Percentiles rank a stretch among this genome's conserved stretches.
phyloP scores from a whole-genome alignment of 768 basidiomycete genomes.

The Serendipita indica region DNA sequence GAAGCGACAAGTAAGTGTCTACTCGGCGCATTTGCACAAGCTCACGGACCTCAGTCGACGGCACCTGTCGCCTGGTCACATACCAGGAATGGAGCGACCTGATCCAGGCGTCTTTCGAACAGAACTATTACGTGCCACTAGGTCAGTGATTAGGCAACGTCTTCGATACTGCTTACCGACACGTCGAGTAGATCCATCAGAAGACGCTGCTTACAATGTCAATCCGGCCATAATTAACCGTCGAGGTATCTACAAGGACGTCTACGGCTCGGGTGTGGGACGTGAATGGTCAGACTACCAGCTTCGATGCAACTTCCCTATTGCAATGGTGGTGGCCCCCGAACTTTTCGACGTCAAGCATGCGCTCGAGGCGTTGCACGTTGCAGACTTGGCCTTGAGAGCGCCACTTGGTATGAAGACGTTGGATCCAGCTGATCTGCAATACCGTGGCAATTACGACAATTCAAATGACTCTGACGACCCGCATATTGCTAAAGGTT shows the following conservation, averaged over 20 bases:
- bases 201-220: constrained; percentile 59
- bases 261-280: constrained; percentile 73
- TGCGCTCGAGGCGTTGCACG: constrained; percentile 60
- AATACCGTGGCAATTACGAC: constrained; percentile 85
- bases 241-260: constrained; percentile 97
- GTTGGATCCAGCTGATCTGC: constrained; percentile 69
- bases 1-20: constrained; percentile 49
- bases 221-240: constrained; percentile 62
- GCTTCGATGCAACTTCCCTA: constrained; percentile 81
- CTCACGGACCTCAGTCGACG: constrained; percentile 39
- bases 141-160: constrained; percentile 30
- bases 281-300: constrained; percentile 98
- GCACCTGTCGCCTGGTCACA: constrained; percentile 51
- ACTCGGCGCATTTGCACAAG: neutral
- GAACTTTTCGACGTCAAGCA: constrained; percentile 76
- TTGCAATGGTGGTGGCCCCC: constrained; percentile 94
- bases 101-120: constrained; percentile 77
- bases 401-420: constrained; percentile 95
- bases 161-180: constrained; percentile 1
- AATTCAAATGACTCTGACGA: constrained; percentile 89
- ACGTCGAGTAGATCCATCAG: constrained; percentile 38
- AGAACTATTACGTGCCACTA: constrained; percentile 74
- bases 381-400: constrained; percentile 72
- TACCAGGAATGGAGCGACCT: constrained; percentile 84
- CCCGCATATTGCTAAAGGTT: constrained; percentile 70